Base-by-base conservation (phyloP, 352 stramenopile genomes). In the Globisporangium solare region DNA sequence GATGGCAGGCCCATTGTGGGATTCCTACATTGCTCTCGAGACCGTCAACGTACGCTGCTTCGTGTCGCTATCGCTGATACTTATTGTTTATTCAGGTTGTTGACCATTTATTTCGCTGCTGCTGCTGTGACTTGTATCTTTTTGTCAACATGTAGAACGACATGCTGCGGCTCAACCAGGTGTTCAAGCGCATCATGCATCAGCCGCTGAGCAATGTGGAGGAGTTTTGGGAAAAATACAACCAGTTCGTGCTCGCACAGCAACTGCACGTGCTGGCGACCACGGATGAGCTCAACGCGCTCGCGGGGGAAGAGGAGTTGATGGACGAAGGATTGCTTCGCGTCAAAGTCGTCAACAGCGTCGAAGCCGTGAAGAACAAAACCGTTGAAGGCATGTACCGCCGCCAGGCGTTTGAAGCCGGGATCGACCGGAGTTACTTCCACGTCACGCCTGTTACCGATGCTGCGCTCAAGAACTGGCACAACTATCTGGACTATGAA, bases 191-290 rank as follows among this genome's bases (percentile, higher is more conserved):
- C 45, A 84, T 89, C 31, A 80, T 92, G 70, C 35, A 76, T 18
- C 71, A 87, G 22, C 79, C 82, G 37, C 54, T 92, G 55, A 83
- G 73, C 42, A 92, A 92, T 61, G 59, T 92, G 37, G 82, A 89
- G 17, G 82, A 92, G 47, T 89, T 92, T 20, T 92, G 82, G 82
- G 82, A 92, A 40, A 89, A 88, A 55, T 92, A 92, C 64, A 92
- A 92, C 61, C 79, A 89, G 54, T 92, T 89, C 64, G 79, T 92
- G 20, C 54, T 92, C 18, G 79, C 79, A 5, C 82, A 92, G 61
- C 79, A 86, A 54, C 55, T 92, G 42, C 66, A 70, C 56, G 73
- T 71, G 18, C 51, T 92, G 17, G 82, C 79, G 21, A 89, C 79
- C 18, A 54, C 60, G 7, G 79, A 89, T 31, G 82, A 92, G 32